These are phyloP conservation scores for Leccinum disarticulatum DNA, from an alignment of 768 basidiomycete species.

Conservation along the genomic window DNA sequence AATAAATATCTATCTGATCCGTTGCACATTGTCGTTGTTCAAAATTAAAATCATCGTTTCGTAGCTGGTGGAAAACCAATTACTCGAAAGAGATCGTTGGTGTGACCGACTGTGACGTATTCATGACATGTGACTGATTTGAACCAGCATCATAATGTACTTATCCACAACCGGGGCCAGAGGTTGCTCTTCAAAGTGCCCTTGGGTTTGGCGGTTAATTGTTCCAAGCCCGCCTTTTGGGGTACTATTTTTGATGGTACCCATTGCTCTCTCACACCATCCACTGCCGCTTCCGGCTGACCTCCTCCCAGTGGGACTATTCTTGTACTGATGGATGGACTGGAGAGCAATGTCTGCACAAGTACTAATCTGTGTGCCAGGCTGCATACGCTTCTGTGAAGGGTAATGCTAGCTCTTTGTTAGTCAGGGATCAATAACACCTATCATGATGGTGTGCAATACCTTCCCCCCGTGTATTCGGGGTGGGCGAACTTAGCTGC, in stretches of 20 bases:
- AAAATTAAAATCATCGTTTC: too few species aligned
- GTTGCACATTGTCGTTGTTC: too few species aligned
- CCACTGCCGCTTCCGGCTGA: constrained; percentile 43
- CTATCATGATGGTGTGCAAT: constrained; percentile 58
- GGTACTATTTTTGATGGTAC: constrained; percentile 79
- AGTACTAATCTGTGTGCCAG: constrained; percentile 62
- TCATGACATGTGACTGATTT: too few species aligned
- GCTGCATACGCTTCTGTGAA: constrained; percentile 50
- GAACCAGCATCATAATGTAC: too few species aligned
- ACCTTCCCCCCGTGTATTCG: constrained; percentile 64
- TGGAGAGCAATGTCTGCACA: constrained; percentile 79
- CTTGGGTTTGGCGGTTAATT: constrained; percentile 77
- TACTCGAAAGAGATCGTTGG: too few species aligned
- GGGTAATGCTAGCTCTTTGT: constrained; percentile 28
- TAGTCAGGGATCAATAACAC: constrained; percentile 49
- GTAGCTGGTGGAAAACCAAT: too few species aligned
- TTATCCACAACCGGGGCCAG: too few species aligned
- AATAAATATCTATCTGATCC: too few species aligned
- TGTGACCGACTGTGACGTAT: too few species aligned
- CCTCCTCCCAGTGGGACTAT: constrained; percentile 53
- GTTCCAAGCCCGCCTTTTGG: constrained; percentile 71
- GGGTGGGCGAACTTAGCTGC: constrained; percentile 84
- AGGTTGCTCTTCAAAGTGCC: constrained; percentile 23
- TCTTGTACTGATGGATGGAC: constrained; percentile 73
- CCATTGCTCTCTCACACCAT: constrained; percentile 48